Evolutionary conservation across 345 rosid species (phyloP), one percentile per base, ranked within the genome.

Genomic region (Excoecaria cochinchinensis): DNA sequence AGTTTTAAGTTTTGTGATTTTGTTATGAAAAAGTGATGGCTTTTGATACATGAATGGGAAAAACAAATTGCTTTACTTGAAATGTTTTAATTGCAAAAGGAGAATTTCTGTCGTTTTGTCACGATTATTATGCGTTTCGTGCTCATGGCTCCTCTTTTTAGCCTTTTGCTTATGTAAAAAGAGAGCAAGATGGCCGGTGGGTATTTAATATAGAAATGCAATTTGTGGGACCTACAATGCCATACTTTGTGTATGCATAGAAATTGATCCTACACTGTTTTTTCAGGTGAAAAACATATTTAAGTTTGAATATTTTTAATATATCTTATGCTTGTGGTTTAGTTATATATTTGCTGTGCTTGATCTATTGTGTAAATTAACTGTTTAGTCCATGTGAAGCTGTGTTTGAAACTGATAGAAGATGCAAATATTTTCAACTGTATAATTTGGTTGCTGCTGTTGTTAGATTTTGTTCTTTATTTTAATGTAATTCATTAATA

Each of bases 401-500:
- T 31, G 31, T 31, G 31, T 31, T 31, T 31, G 31, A 0, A 1
- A 31, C 31, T 31, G 31, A 31, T 14, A 16, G 10, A 62, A 25
- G 16, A 47, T 0, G 39, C 5, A 6, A 8, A 59, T 63, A 21
- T 63, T 39, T 38, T 42, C n/a, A 50, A 22, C 36, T 63, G 19
- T 63, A 11, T 61, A 52, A 47, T 31, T 19, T 46, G 11, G n/a
- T 59, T 52, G 5, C 60, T 6, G 14, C 52, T 11, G 56, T 57
- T 65, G 1, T 48, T 44, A n/a, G 39, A 3, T n/a, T 67, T 66
- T 1, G 22, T 16, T 21, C 5, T 55, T 63, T 4, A 31, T 39
- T 63, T 72, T n/a, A 68, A 12, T 60, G 22, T 71, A 68, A 79
- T 76, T 77, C 77, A 19, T 57, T 64, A 6, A 66, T 81, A 95